Evolutionary conservation across 1,284 basidiomycete species (phyloP), one percentile per base, ranked within the genome.

Genomic region (Wolfiporia cocos): DNA sequence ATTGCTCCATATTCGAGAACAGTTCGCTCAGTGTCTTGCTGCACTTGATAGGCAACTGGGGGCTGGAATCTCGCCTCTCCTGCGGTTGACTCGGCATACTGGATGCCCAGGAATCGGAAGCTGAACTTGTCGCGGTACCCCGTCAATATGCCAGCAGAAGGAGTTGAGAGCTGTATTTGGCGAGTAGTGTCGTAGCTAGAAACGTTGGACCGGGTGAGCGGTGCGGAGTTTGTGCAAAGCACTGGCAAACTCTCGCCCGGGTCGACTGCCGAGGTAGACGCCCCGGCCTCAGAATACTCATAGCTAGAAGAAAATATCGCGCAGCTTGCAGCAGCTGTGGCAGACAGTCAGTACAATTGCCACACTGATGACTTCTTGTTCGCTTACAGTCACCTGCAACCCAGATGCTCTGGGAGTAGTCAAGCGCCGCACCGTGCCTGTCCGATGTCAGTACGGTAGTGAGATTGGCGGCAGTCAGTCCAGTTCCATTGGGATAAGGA

Each of bases 111-210:
- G 24, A 48, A 48, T 14, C 47, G 42, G n/a, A 38, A 48, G 35
- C 26, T 39, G 34, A 48, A 48, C 32, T 48, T 48, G 43, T 48
- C 47, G n/a, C 47, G 42, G 40, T 32, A 48, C 20, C 47, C 47
- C 14, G 31, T 33, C 5, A 48, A 39, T 4, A 41, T 37, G 15
- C 47, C 47, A 17, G 43, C 43, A 3, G 35, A 34, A 21, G 37
- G 34, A 7, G 47, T 48, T 7, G 47, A 32, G 14, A 48, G 37
- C 21, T 37, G 24, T 19, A 48, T 48, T 35, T 42, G 42, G 31
- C 47, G 47, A 9, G 42, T 38, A 12, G 42, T 48, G 34, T 48
- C 47, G 20, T 44, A 44, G 11, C 42, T 32, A 19, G 47, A 44
- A 34, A 48, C 37, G 29, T 48, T 48, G 26, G 47, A 48, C 9